Base-by-base conservation (phyloP, 768 basidiomycete species). In the Boletus eberwhitei region DNA sequence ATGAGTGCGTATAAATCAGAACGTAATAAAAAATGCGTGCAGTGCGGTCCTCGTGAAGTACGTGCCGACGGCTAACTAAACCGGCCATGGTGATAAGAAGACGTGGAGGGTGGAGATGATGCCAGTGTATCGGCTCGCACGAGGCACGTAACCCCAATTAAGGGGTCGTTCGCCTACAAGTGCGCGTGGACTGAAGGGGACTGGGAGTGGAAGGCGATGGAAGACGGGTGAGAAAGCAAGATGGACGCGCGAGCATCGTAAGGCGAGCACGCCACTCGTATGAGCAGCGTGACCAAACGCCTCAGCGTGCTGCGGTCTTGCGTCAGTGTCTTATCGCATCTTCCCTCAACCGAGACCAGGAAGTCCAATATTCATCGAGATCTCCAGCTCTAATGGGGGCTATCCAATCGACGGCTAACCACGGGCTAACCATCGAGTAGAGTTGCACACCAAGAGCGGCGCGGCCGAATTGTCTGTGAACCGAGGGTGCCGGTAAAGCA, bases 151-250 rank as follows among this genome's bases (percentile, higher is more conserved):
- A 86, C 87, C 86, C 80, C 88, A 88, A 64, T 70, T 53, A 89
- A 88, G 87, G 81, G 87, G 85, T 87, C 86, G 85, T 86, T 51
- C 85, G 79, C 80, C 77, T 79, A 82, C 82, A 70, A 83, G 81
- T 79, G 70, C 64, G 66, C 64, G 72, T 75, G 84, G 80, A 75
- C 67, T 72, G 81, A 74, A 64, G 66, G 59, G 75, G 80, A 76
- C 57, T 67, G 79, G 82, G 78, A 79, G 69, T 60, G 68, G 66
- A 68, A 66, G 61, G 65, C 63, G 60, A 69, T 66, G 73, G 58
- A 73, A 73, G 76, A 59, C 66, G 68, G 69, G 71, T 73, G 29
- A 52, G 59, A 60, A 59, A 74, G 72, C 79, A 76, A 73, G 77
- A 74, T 59, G 75, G 64, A 65, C 73, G 75, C 86, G 74, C 74